Conservation (phyloP, 1,284 basidiomycete genomes). For the Cystobasidium sp. region DNA sequence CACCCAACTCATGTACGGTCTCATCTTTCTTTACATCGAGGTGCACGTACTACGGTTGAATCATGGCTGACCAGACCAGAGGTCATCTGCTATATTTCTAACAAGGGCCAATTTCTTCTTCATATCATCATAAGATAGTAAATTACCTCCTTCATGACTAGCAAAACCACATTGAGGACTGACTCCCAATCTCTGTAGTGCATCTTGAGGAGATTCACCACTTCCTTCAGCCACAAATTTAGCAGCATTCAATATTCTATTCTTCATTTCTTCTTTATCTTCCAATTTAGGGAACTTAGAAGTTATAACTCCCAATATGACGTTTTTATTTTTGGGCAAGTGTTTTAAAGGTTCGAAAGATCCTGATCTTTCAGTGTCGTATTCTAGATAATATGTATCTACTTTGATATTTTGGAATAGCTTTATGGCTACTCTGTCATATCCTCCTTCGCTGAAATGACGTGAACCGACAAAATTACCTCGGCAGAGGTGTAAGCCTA, state of each 20-base stretch:
- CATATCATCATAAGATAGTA: slow-evolving; percentile 41
- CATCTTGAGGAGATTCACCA: slow-evolving; percentile 48
- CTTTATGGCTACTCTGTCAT: slow-evolving; percentile 72
- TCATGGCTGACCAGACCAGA: slow-evolving; percentile 43
- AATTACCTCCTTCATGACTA: slow-evolving; percentile 56
- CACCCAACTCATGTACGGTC: background rate
- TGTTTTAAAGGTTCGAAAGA: slow-evolving; percentile 63
- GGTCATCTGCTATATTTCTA: slow-evolving; percentile 29
- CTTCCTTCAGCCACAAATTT: slow-evolving; percentile 64
- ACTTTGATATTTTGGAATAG: slow-evolving; percentile 65
- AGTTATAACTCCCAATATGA: slow-evolving; percentile 75
- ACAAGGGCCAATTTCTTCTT: slow-evolving; percentile 41
- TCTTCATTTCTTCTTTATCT: slow-evolving; percentile 64
- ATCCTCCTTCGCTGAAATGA: slow-evolving; percentile 74
- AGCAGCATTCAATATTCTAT: slow-evolving; percentile 69
- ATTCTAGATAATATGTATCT: slow-evolving; percentile 74
- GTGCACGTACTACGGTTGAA: background rate
- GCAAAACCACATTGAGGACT: slow-evolving; percentile 78
- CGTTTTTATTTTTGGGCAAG: slow-evolving; percentile 69
- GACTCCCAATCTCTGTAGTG: slow-evolving; percentile 66
- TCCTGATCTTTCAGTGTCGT: slow-evolving; percentile 71
- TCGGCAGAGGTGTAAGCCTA: slow-evolving; percentile 75
- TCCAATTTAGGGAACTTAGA: slow-evolving; percentile 73
- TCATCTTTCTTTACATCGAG: background rate
- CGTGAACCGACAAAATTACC: slow-evolving; percentile 61